Percentiles rank a stretch among this genome's conserved stretches.
These are phyloP conservation scores for Eucalyptus virginea DNA, from an alignment of 345 rosid genomes.

Conservation along the genomic window DNA sequence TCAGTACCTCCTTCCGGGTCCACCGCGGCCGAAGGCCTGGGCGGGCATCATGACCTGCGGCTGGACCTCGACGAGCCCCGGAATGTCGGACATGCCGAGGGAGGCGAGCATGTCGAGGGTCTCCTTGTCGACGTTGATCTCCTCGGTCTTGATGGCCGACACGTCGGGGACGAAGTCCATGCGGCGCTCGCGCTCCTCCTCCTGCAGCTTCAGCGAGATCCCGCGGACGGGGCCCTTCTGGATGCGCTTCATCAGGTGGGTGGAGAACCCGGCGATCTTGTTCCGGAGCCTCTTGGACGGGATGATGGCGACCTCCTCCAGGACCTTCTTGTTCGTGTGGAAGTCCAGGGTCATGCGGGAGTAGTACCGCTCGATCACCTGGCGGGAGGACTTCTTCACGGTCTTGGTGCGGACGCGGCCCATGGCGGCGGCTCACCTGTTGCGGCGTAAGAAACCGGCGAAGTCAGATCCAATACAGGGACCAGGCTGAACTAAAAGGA, in stretches of 20 bases:
- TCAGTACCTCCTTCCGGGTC: constrained; percentile 10
- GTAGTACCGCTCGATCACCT: constrained; percentile 82
- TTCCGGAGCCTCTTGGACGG: constrained; percentile 81
- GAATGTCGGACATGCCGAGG: constrained; percentile 58
- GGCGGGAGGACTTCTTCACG: constrained; percentile 84
- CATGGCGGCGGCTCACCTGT: constrained; percentile 9
- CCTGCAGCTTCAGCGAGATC: constrained; percentile 77
- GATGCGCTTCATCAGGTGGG: constrained; percentile 69
- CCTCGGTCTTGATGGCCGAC: constrained; percentile 54
- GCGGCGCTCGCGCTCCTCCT: constrained; percentile 82
- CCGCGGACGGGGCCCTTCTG: constrained; percentile 93
- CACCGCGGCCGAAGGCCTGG: constrained; percentile 16
- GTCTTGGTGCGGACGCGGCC: constrained; percentile 89
- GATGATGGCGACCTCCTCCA: constrained; percentile 78
- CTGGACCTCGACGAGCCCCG: constrained; percentile 43
- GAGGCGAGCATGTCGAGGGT: constrained; percentile 65
- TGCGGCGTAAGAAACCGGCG: not conserved
- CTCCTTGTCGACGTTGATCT: constrained; percentile 64
- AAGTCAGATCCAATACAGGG: not conserved
- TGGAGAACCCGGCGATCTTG: constrained; percentile 87
- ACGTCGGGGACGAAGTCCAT: constrained; percentile 93
- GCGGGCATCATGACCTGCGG: constrained; percentile 17
- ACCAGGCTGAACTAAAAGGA: not conserved
- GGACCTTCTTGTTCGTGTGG: constrained; percentile 81
- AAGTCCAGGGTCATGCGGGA: constrained; percentile 77